A percentile compares a stretch with the other conserved stretches of the same genome.
phyloP scores from a whole-genome alignment of 1,284 basidiomycete genomes.

The Flammula alnicola region DNA sequence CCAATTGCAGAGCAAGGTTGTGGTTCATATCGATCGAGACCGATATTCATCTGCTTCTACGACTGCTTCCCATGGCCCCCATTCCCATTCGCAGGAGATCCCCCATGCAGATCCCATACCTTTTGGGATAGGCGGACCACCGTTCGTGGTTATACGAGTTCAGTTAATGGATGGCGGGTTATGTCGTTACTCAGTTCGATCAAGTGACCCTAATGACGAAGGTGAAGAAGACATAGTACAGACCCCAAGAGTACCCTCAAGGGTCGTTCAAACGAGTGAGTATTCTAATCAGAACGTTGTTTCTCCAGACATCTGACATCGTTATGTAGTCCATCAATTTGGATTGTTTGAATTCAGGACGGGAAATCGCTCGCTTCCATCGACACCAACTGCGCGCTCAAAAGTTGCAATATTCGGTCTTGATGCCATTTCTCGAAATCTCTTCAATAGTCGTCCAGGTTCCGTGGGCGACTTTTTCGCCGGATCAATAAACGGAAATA shows the following conservation, averaged over 20 bases:
- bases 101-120: slow-evolving; percentile 81
- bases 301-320: not conserved
- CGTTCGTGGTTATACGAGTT: slow-evolving; percentile 74
- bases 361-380: slow-evolving; percentile 73
- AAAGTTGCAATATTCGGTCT: slow-evolving; percentile 83
- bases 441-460: slow-evolving; percentile 68
- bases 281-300: slow-evolving; percentile 15
- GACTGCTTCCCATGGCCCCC: too few species aligned
- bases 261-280: slow-evolving; percentile 82
- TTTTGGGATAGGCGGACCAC: slow-evolving; percentile 68
- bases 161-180: slow-evolving; percentile 84
- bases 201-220: slow-evolving; percentile 73
- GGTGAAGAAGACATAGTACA: slow-evolving; percentile 85
- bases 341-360: slow-evolving; percentile 86
- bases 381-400: slow-evolving; percentile 80
- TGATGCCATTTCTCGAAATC: slow-evolving; percentile 81
- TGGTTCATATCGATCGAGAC: slow-evolving; percentile 76
- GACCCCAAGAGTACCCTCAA: slow-evolving; percentile 68
- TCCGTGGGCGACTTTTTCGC: slow-evolving; percentile 73
- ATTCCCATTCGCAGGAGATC: too few species aligned
- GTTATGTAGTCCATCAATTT: slow-evolving; percentile 76
- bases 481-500: slow-evolving; percentile 66
- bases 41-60: slow-evolving; percentile 61
- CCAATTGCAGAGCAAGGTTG: slow-evolving; percentile 75
- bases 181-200: slow-evolving; percentile 75